phyloP scores from a whole-genome alignment of 805 yeast species.

The Cyberlindnera americana region DNA sequence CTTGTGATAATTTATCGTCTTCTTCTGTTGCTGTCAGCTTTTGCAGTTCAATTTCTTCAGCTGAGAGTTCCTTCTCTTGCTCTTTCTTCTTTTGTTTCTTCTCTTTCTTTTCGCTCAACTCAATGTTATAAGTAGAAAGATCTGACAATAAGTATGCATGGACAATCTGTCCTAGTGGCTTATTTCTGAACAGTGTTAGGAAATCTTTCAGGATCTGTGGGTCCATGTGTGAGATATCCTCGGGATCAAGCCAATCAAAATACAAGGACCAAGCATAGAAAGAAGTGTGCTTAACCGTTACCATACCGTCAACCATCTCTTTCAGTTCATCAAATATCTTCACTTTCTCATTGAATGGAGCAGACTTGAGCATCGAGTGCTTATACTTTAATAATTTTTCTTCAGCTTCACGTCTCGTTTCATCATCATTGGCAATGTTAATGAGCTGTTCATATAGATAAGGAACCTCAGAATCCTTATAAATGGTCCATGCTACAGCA shows the following conservation, averaged over 20 bases:
- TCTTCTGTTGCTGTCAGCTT: slow-evolving; percentile 26
- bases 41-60: slow-evolving; percentile 26
- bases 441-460: slow-evolving; percentile 52
- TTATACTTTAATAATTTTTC: slow-evolving; percentile 55
- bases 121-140: slow-evolving; percentile 50
- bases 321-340: slow-evolving; percentile 40
- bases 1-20: slow-evolving; percentile 36
- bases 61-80: slow-evolving; percentile 16
- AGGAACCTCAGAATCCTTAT: slow-evolving; percentile 49
- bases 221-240: slow-evolving; percentile 47
- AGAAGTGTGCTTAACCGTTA: slow-evolving; percentile 58
- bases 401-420: slow-evolving; percentile 54
- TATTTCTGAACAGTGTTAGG: slow-evolving; percentile 51
- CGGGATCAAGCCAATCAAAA: slow-evolving; percentile 70
- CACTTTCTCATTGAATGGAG: slow-evolving; percentile 44
- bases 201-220: slow-evolving; percentile 44
- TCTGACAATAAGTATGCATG: slow-evolving; percentile 66
- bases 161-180: slow-evolving; percentile 59
- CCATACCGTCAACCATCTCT: slow-evolving; percentile 66
- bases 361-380: slow-evolving; percentile 47
- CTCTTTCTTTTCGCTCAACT: slow-evolving; percentile 19
- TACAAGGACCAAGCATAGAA: slow-evolving; percentile 68
- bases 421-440: slow-evolving; percentile 60
- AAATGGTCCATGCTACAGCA: slow-evolving; percentile 43
- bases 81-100: slow-evolving; percentile 15